phyloP scores from a whole-genome alignment of 352 stramenopile genomes.

The Phytophthora pinifolia region DNA sequence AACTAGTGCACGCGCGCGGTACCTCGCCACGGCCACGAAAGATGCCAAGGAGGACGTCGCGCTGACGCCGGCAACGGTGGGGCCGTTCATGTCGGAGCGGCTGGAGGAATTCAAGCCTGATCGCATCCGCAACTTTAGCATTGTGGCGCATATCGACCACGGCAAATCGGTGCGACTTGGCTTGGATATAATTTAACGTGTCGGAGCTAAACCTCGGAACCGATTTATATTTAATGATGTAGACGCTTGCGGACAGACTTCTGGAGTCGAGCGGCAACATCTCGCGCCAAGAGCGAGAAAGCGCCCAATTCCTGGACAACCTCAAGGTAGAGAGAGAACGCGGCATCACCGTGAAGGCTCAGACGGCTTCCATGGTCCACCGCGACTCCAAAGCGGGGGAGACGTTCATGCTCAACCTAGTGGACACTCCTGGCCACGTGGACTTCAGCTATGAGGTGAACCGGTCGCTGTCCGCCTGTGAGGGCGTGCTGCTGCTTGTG shows the following conservation, averaged over 20 bases:
- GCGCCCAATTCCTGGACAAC: constrained; percentile 90
- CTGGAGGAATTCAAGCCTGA: constrained; percentile 63
- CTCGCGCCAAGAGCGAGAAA: constrained; percentile 79
- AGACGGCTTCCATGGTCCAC: constrained; percentile 97
- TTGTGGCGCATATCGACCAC: constrained; percentile 92
- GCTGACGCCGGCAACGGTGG: constrained; percentile 55
- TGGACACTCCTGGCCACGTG: constrained; percentile 97
- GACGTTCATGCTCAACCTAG: constrained; percentile 96
- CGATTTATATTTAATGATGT: constrained; percentile 15
- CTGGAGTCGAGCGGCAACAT: constrained; percentile 91
- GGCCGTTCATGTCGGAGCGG: constrained; percentile 58
- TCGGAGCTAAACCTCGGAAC: constrained; percentile 1
- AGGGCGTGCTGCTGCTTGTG: constrained; percentile 98
- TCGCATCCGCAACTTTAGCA: constrained; percentile 91
- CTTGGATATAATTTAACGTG: constrained; percentile 4
- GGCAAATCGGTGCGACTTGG: constrained; percentile 83
- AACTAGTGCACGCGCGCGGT: constrained; percentile 6
- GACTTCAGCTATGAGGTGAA: constrained; percentile 99
- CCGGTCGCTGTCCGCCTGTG: constrained; percentile 94
- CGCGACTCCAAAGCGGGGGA: constrained; percentile 43
- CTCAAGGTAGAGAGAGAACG: constrained; percentile 95
- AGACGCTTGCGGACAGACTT: constrained; percentile 90
- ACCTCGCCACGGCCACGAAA: constrained; percentile 12
- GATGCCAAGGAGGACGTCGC: constrained; percentile 8
- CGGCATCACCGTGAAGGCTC: constrained; percentile 99